Conservation (phyloP, 2,329 filamentous ascomycete genomes). For the Nemania serpens region DNA sequence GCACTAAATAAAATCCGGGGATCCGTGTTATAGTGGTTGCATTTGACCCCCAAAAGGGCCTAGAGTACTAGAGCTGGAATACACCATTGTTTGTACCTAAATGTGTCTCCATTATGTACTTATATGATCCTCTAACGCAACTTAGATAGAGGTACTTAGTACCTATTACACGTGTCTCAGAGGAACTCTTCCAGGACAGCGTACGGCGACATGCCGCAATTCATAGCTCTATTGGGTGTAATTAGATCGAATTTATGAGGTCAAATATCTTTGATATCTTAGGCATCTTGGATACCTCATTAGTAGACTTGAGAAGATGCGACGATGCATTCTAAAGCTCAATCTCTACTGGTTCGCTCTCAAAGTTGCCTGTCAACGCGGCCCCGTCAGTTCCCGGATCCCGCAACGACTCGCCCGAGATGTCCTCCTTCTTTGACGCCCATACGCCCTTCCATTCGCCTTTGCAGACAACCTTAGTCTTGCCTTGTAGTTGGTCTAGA, state of each 20-base stretch:
- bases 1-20: background rate
- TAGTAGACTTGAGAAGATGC: background rate
- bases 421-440: conserved; percentile 35
- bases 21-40: conserved; percentile 12
- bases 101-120: too few species aligned
- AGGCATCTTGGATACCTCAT: too few species aligned
- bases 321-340: conserved; percentile 25
- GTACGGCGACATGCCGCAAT: too few species aligned
- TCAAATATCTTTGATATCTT: background rate
- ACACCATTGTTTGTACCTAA: too few species aligned
- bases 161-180: too few species aligned
- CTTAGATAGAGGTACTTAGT: too few species aligned
- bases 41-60: background rate
- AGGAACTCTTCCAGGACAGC: too few species aligned
- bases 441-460: conserved; percentile 49
- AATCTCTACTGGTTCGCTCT: conserved; percentile 34
- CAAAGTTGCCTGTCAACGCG: conserved; percentile 32
- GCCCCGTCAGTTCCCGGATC: conserved; percentile 31
- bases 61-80: too few species aligned
- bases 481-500: conserved; percentile 41
- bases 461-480: conserved; percentile 42
- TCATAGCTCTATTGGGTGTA: too few species aligned
- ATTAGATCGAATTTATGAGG: background rate
- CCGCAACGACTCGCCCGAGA: conserved; percentile 31
- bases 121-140: too few species aligned